phyloP scores from a whole-genome alignment of 2,329 filamentous ascomycete species.

The Elsinoe australis region DNA sequence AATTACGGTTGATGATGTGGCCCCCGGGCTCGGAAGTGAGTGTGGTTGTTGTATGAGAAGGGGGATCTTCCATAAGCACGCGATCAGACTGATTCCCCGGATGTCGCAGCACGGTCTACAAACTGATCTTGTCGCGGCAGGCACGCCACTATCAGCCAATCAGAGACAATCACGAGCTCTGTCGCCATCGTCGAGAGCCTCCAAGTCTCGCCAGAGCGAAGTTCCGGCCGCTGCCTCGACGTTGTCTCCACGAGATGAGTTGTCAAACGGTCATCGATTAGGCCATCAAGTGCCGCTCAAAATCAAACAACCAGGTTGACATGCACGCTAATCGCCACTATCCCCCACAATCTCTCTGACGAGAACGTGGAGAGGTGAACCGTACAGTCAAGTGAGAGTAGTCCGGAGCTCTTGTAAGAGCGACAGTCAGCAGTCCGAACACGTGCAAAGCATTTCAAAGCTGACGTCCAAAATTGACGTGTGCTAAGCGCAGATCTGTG shows the following conservation, averaged over 20 bases:
- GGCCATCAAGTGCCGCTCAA: constrained; percentile 4
- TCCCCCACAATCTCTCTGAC: too few relatives aligned
- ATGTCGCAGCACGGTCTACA: constrained; percentile 1
- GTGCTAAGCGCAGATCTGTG: constrained; percentile 11
- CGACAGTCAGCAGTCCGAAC: too few relatives aligned
- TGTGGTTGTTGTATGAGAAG: background rate
- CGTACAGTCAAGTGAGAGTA: too few relatives aligned
- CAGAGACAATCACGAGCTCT: background rate
- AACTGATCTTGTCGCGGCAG: background rate
- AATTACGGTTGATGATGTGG: constrained; percentile 1
- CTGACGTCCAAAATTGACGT: too few relatives aligned
- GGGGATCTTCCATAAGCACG: constrained; percentile 4
- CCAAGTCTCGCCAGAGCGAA: background rate
- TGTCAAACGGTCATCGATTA: constrained; percentile 11
- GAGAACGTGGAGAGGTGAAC: too few relatives aligned
- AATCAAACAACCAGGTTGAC: constrained; percentile 1
- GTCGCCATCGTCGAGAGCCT: constrained; percentile 9
- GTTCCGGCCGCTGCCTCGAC: background rate
- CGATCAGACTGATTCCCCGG: constrained; percentile 10
- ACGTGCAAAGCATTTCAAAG: too few relatives aligned
- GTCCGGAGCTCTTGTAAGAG: too few relatives aligned
- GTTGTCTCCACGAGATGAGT: constrained; percentile 12
- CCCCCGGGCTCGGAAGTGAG: background rate
- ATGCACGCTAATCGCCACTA: constrained; percentile 6
- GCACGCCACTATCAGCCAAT: constrained; percentile 6